These are phyloP conservation scores for Leptodermis oblonga DNA, from an alignment of 257 asterid genomes.

Conservation along the genomic window DNA sequence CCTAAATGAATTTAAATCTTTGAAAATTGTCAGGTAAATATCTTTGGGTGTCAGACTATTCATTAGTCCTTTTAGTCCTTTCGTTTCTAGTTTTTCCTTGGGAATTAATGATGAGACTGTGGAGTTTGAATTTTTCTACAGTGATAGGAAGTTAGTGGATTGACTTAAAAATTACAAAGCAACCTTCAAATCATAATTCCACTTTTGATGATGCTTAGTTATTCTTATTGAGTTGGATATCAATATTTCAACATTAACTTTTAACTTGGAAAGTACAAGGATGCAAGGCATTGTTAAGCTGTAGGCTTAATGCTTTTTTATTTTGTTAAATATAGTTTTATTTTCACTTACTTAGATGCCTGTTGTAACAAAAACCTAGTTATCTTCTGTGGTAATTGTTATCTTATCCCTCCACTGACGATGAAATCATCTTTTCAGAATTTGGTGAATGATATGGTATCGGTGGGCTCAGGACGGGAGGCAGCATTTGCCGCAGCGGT, in stretches of 20 bases:
- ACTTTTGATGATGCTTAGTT: neutral
- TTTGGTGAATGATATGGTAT: conserved; percentile 74
- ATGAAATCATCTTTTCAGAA: conserved; percentile 47
- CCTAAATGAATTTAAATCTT: neutral
- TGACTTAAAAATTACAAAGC: neutral
- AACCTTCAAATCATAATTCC: neutral
- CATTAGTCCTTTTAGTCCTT: too few species aligned
- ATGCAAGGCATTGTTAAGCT: neutral
- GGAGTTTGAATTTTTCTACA: neutral
- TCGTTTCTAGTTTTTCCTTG: neutral
- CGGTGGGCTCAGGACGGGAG: conserved; percentile 92
- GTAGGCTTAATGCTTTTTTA: neutral
- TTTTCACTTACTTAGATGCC: neutral
- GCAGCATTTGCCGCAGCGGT: conserved; percentile 98
- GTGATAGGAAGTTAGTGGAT: neutral
- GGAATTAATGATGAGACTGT: neutral
- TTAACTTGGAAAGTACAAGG: neutral
- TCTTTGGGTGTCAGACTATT: neutral
- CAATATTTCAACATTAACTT: neutral
- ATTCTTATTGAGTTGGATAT: neutral
- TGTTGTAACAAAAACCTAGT: neutral
- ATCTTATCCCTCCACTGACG: neutral
- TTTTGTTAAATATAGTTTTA: neutral
- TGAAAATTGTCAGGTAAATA: neutral
- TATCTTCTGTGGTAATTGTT: neutral